A percentile compares a stretch with the other conserved stretches of the same genome.
These are phyloP conservation scores for Colletotrichum brevisporum DNA, from an alignment of 2,329 filamentous ascomycete species.

Conservation along the genomic window DNA sequence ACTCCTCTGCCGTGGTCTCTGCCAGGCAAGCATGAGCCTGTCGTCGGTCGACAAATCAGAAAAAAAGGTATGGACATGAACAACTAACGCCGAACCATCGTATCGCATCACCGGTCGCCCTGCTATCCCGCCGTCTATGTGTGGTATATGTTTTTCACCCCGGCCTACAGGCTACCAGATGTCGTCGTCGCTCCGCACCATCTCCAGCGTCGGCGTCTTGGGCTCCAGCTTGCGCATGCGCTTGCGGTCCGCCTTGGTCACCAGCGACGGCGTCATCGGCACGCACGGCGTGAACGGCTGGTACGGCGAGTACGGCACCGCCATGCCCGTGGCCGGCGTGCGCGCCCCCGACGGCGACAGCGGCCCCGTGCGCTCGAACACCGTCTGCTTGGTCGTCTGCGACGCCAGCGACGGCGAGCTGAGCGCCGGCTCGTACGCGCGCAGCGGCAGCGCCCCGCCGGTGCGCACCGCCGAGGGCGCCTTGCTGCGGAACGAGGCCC, in stretches of 20 bases:
- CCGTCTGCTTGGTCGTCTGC: slow-evolving; percentile 73
- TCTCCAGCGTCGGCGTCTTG: slow-evolving; percentile 73
- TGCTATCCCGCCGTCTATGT: slow-evolving; percentile 33
- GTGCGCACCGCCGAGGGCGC: slow-evolving; percentile 69
- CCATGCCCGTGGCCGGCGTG: slow-evolving; percentile 73
- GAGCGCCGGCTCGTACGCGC: slow-evolving; percentile 72
- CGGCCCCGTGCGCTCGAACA: slow-evolving; percentile 70
- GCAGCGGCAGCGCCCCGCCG: slow-evolving; percentile 70
- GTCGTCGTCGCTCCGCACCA: slow-evolving; percentile 75
- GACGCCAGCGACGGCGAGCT: slow-evolving; percentile 63
- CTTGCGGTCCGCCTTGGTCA: slow-evolving; percentile 80
- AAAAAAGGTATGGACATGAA: not conserved
- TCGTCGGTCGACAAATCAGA: no score
- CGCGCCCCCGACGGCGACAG: slow-evolving; percentile 70
- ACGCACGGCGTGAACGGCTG: slow-evolving; percentile 83
- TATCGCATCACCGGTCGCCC: slow-evolving; percentile 39
- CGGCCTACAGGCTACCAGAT: slow-evolving; percentile 68
- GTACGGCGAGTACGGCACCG: slow-evolving; percentile 82
- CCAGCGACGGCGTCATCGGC: slow-evolving; percentile 82
- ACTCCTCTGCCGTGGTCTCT: slow-evolving; percentile 1
- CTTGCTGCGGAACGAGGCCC: slow-evolving; percentile 63
- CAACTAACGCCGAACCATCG: slow-evolving; percentile 1
- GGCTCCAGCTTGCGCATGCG: slow-evolving; percentile 75
- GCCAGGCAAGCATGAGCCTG: not conserved
- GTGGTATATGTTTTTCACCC: slow-evolving; percentile 36